phyloP scores from a whole-genome alignment of 192 early-diverging fungal genomes.

The Coemansia sp. region DNA sequence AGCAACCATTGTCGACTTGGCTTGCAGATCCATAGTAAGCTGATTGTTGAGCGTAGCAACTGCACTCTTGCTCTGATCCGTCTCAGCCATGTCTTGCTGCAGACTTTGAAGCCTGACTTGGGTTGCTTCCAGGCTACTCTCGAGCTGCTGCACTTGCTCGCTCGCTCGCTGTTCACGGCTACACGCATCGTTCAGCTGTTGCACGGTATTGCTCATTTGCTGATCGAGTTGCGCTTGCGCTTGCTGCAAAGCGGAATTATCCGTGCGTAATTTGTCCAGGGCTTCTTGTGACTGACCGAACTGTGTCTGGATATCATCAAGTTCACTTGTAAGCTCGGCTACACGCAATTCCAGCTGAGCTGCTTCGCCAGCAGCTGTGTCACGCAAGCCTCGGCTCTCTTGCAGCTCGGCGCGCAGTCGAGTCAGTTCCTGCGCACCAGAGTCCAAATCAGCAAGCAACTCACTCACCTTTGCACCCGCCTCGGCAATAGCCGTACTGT shows the following conservation, averaged over 20 bases:
- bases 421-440: not conserved
- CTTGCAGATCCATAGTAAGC: constrained; percentile 3
- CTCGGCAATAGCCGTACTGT: not conserved
- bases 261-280: not conserved
- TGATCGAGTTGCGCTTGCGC: constrained; percentile 1
- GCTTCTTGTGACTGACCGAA: constrained; percentile 4
- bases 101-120: not conserved
- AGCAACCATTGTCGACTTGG: not conserved
- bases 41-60: constrained; percentile 5
- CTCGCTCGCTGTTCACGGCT: constrained; percentile 1
- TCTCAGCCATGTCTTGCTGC: not conserved
- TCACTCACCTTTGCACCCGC: not conserved
- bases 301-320: not conserved
- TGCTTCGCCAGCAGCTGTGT: not conserved
- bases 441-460: constrained; percentile 3
- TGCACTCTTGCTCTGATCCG: not conserved
- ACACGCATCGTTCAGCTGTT: not conserved
- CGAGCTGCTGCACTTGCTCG: constrained; percentile 11
- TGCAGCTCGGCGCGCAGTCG: not conserved
- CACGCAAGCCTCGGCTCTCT: not conserved
- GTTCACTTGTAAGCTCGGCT: not conserved
- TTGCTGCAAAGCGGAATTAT: not conserved
- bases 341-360: not conserved
- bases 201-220: not conserved
- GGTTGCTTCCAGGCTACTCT: constrained; percentile 3